Evolutionary conservation across 257 asterid species (phyloP).

Genomic region (Jacaranda mimosifolia): DNA sequence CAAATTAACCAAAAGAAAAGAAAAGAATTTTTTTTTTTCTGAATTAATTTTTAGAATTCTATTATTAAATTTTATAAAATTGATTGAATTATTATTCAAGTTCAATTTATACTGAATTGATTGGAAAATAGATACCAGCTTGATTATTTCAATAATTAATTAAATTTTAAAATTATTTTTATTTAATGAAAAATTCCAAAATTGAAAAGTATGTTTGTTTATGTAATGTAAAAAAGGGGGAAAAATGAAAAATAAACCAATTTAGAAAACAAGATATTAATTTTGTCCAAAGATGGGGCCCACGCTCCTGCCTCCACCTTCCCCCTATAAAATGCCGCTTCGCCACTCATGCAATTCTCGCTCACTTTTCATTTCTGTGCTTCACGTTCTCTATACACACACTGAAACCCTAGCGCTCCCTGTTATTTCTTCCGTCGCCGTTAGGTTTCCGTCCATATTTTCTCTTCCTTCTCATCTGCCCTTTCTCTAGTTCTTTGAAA

Average conservation of each 20-base stretch:
- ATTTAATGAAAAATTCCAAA: no score
- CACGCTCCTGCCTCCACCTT: conserved; percentile 31
- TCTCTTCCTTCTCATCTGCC: not conserved
- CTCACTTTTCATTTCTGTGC: conserved; percentile 54
- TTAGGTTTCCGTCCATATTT: conserved; percentile 49
- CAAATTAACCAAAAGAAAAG: not conserved
- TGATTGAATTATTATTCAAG: no score
- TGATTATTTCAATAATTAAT: no score
- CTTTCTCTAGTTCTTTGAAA: not conserved
- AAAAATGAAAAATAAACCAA: not conserved
- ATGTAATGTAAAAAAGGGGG: not conserved
- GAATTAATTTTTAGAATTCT: not conserved
- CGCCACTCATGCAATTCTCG: conserved; percentile 76
- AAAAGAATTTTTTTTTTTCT: not conserved
- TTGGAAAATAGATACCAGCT: no score
- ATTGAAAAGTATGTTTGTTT: no score
- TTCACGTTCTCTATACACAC: conserved; percentile 36
- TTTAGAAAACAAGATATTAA: not conserved
- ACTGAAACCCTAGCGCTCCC: conserved; percentile 40
- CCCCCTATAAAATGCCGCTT: conserved; percentile 58
- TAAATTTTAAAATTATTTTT: no score
- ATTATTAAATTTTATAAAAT: no score
- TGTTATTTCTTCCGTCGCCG: conserved; percentile 30
- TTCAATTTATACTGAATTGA: no score
- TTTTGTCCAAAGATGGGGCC: conserved; percentile 44